Evolutionary conservation across 2,329 filamentous ascomycete genomes (phyloP).

Genomic region (Colletotrichum sp.): DNA sequence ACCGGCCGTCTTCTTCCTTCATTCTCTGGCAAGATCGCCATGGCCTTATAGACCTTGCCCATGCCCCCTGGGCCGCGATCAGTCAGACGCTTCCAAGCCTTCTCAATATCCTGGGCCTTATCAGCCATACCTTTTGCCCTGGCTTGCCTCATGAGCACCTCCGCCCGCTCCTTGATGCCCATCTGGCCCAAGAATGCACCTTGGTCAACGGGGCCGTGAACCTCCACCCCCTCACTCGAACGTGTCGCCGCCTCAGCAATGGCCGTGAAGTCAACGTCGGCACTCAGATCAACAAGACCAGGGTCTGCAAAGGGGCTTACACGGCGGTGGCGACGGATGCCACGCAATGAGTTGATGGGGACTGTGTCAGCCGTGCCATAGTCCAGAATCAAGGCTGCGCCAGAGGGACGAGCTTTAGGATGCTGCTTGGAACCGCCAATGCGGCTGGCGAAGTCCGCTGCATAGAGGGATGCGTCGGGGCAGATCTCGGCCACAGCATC

Average conservation of each 20-base stretch:
- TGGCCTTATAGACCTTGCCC: slow-evolving; percentile 92
- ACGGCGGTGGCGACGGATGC: slow-evolving; percentile 77
- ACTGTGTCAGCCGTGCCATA: slow-evolving; percentile 83
- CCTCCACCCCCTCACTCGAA: slow-evolving; percentile 81
- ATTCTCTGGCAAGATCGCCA: slow-evolving; percentile 88
- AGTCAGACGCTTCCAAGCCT: slow-evolving; percentile 81
- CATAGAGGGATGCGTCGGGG: slow-evolving; percentile 83
- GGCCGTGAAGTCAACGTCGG: slow-evolving; percentile 91
- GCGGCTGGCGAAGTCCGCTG: slow-evolving; percentile 79
- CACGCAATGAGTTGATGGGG: slow-evolving; percentile 87
- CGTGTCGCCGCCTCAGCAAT: slow-evolving; percentile 81
- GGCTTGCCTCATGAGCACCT: slow-evolving; percentile 62
- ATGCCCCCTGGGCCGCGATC: slow-evolving; percentile 84
- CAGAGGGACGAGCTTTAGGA: slow-evolving; percentile 69
- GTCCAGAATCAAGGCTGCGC: slow-evolving; percentile 93
- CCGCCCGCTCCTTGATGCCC: slow-evolving; percentile 82
- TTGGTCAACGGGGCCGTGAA: slow-evolving; percentile 91
- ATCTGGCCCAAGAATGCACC: slow-evolving; percentile 78
- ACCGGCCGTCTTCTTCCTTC: slow-evolving; percentile 77
- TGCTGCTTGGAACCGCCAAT: slow-evolving; percentile 72
- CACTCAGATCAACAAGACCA: slow-evolving; percentile 85
- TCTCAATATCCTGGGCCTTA: slow-evolving; percentile 66
- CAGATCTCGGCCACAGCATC: slow-evolving; percentile 86
- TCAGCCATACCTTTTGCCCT: slow-evolving; percentile 55
- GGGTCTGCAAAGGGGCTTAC: slow-evolving; percentile 82